Conservation (phyloP, 768 basidiomycete species). For the Glaciozyma antarctica region DNA sequence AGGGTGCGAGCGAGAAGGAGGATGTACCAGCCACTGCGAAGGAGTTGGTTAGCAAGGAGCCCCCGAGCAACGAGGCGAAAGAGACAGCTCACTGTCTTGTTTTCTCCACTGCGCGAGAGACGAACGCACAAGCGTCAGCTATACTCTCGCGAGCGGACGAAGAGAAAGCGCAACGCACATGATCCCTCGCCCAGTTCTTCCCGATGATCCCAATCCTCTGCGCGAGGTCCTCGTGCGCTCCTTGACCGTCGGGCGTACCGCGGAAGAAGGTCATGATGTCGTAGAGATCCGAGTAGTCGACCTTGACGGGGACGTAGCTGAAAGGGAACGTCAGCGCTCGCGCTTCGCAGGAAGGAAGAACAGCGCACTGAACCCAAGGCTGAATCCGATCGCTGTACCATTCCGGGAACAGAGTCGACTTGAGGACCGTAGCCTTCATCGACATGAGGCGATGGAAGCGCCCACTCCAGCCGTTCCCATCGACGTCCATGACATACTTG, state of each 20-base stretch:
- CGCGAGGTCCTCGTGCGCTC: constrained; percentile 54
- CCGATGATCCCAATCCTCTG: constrained; percentile 51
- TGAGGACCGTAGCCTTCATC: constrained; percentile 69
- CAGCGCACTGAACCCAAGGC: constrained; percentile 36
- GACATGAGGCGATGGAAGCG: constrained; percentile 58
- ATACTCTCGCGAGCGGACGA: neutral
- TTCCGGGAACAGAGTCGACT: constrained; percentile 29
- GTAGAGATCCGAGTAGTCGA: constrained; percentile 42
- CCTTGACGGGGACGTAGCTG: constrained; percentile 41
- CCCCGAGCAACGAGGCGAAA: neutral
- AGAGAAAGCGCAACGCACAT: neutral
- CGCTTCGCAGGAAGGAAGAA: neutral
- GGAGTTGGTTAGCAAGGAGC: neutral
- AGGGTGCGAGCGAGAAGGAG: neutral
- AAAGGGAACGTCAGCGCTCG: constrained; percentile 6
- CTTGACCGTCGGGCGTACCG: constrained; percentile 51
- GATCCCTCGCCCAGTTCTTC: constrained; percentile 30
- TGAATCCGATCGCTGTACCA: constrained; percentile 37
- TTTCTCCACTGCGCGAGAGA: constrained; percentile 1
- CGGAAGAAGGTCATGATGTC: constrained; percentile 57
- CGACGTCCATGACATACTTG: constrained; percentile 30
- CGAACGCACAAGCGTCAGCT: neutral
- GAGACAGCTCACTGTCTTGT: constrained; percentile 3
- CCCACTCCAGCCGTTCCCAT: constrained; percentile 40
- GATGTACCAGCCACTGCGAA: neutral